Conservation (phyloP, 331 rosid species). For the Telfairia occidentalis region DNA sequence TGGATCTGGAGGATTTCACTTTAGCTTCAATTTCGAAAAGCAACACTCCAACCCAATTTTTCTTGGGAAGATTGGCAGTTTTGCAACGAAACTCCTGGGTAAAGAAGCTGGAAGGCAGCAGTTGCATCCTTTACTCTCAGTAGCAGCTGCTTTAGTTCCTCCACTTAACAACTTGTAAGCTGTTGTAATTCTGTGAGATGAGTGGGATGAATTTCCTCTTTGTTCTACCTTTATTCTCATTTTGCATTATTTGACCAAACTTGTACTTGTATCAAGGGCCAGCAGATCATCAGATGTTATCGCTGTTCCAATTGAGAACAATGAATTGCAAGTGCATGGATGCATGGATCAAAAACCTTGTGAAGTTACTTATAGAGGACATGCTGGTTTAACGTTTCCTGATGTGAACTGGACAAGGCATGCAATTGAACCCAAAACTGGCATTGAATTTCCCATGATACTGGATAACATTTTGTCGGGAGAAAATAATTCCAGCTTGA, state of each 20-base stretch:
- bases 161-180: conserved; percentile 77
- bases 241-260: conserved; percentile 6
- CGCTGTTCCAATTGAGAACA: conserved; percentile 39
- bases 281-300: conserved; percentile 62
- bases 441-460: conserved; percentile 75
- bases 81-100: conserved; percentile 29
- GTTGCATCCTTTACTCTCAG: conserved; percentile 41
- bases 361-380: conserved; percentile 45
- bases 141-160: conserved; percentile 66
- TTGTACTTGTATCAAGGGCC: conserved; percentile 16
- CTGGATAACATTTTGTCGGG: conserved; percentile 36
- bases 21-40: conserved; percentile 33
- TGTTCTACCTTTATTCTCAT: neutral
- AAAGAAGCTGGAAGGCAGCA: conserved; percentile 46
- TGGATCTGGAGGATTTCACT: conserved; percentile 30
- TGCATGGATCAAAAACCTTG: conserved; percentile 38
- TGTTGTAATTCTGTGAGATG: neutral
- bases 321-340: conserved; percentile 33
- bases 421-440: conserved; percentile 75
- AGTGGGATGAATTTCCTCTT: conserved; percentile 11
- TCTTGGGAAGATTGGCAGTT: conserved; percentile 49
- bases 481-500: conserved; percentile 36
- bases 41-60: conserved; percentile 17
- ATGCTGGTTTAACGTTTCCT: conserved; percentile 28
- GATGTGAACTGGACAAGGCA: conserved; percentile 45